A percentile compares a stretch with the other conserved stretches of the same genome.
Conservation (phyloP, 2,329 filamentous ascomycete species). For the Mollisiaceae sp. region DNA sequence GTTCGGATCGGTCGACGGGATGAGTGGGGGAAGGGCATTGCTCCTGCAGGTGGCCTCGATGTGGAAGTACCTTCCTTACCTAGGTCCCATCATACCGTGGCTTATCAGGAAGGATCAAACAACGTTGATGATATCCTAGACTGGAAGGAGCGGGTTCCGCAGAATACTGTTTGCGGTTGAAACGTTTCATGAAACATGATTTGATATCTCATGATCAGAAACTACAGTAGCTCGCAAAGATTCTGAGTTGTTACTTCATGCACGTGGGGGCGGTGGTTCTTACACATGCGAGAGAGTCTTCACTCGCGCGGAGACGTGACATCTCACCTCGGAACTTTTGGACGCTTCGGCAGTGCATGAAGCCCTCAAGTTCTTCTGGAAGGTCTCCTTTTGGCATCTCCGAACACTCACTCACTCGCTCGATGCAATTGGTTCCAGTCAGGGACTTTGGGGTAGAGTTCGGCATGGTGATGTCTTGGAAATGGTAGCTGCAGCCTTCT, state of each 20-base stretch:
- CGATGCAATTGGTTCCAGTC: neutral
- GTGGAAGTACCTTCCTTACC: neutral
- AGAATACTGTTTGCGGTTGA: neutral
- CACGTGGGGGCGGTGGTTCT: neutral
- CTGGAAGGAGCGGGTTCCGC: neutral
- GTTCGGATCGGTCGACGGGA: neutral
- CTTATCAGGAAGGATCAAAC: neutral
- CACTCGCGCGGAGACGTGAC: neutral
- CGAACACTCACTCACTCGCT: neutral
- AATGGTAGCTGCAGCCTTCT: neutral
- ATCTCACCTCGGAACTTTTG: neutral
- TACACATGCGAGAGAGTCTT: neutral
- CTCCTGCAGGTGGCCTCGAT: neutral
- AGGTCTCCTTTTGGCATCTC: neutral
- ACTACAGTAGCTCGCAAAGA: neutral
- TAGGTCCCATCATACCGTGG: too few species aligned
- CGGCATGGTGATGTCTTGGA: neutral
- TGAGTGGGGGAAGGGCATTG: too few species aligned
- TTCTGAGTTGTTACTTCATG: neutral
- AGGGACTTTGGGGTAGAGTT: neutral
- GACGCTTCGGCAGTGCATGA: neutral
- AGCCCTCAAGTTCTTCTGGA: neutral
- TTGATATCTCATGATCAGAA: neutral
- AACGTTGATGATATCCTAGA: neutral
- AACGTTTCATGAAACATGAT: slow-evolving; percentile 1